Evolutionary conservation across 805 yeast genomes (phyloP).

Genomic region (Lachancea kluyveri): DNA sequence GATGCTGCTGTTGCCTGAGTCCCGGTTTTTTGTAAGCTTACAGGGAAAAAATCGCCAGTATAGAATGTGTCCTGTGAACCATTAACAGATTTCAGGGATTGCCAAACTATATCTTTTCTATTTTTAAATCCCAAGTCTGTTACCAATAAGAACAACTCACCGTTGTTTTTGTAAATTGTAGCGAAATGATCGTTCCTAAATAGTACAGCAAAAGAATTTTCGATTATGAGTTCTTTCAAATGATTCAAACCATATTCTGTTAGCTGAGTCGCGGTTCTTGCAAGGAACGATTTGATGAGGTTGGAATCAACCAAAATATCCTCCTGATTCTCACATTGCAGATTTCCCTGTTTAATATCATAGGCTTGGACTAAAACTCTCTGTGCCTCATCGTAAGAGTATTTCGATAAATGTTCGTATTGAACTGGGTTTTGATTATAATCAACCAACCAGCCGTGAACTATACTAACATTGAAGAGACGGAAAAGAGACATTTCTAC

Average conservation of each 20-base stretch:
- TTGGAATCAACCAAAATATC: slow-evolving; percentile 31
- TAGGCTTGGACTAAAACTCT: slow-evolving; percentile 44
- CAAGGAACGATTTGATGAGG: slow-evolving; percentile 43
- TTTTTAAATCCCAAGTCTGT: slow-evolving; percentile 63
- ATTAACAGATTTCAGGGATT: slow-evolving; percentile 55
- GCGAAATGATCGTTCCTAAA: slow-evolving; percentile 89
- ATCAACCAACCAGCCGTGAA: slow-evolving; percentile 82
- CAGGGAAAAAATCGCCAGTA: slow-evolving; percentile 57
- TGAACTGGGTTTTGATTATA: slow-evolving; percentile 32
- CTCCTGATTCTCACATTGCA: slow-evolving; percentile 19
- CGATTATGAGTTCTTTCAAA: slow-evolving; percentile 39
- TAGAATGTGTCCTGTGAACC: slow-evolving; percentile 69
- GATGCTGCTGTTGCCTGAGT: slow-evolving; percentile 8
- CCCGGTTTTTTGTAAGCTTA: slow-evolving; percentile 16
- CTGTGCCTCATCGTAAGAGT: slow-evolving; percentile 57
- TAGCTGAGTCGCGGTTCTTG: slow-evolving; percentile 65
- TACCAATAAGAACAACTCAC: slow-evolving; percentile 55
- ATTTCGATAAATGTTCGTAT: slow-evolving; percentile 33
- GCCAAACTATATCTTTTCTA: slow-evolving; percentile 68
- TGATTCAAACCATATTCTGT: slow-evolving; percentile 58
- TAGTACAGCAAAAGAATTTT: slow-evolving; percentile 58
- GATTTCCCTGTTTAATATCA: slow-evolving; percentile 27
- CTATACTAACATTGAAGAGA: slow-evolving; percentile 51
- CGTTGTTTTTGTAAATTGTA: slow-evolving; percentile 51
- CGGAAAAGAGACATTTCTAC: slow-evolving; percentile 52